Evolutionary conservation across 352 stramenopile species (phyloP).

Genomic region (Phytophthora macrochlamydospora): DNA sequence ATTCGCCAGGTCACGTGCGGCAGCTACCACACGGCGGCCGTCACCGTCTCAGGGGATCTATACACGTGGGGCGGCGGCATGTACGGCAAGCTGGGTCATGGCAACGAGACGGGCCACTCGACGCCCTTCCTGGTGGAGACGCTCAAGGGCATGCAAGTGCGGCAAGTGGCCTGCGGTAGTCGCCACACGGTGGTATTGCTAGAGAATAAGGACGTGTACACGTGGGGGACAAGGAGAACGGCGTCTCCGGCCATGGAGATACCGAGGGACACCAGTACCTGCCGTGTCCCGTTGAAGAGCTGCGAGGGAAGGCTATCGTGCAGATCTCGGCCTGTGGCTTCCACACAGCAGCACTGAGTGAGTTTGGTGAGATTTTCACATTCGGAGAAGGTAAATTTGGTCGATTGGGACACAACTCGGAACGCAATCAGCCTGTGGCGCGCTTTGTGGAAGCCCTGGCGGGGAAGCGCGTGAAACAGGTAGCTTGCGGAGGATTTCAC

Average conservation of each 20-base stretch:
- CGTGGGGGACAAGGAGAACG: slow-evolving; percentile 97
- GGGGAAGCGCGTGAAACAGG: slow-evolving; percentile 83
- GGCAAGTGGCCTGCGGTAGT: slow-evolving; percentile 94
- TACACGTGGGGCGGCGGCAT: slow-evolving; percentile 96
- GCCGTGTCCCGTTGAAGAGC: slow-evolving; percentile 89
- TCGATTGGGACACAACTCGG: slow-evolving; percentile 83
- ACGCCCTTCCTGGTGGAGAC: slow-evolving; percentile 94
- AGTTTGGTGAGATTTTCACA: slow-evolving; percentile 93
- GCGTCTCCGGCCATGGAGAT: slow-evolving; percentile 94
- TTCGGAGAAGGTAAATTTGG: slow-evolving; percentile 93
- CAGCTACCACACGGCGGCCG: slow-evolving; percentile 95
- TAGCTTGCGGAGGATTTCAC: slow-evolving; percentile 90
- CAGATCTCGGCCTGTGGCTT: slow-evolving; percentile 91
- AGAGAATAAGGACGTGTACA: slow-evolving; percentile 91
- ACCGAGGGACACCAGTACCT: slow-evolving; percentile 96
- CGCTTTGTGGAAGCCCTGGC: slow-evolving; percentile 71
- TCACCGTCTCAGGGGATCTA: slow-evolving; percentile 93
- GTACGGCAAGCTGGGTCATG: slow-evolving; percentile 94
- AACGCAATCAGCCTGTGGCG: slow-evolving; percentile 81
- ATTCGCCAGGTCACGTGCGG: slow-evolving; percentile 94
- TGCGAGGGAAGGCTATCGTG: slow-evolving; percentile 86
- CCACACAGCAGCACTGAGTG: slow-evolving; percentile 81
- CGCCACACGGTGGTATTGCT: slow-evolving; percentile 94
- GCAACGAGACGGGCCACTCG: slow-evolving; percentile 94
- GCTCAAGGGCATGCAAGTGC: slow-evolving; percentile 89